Evolutionary conservation across 352 stramenopile genomes (phyloP).

Genomic region (Pythium coloratum): DNA sequence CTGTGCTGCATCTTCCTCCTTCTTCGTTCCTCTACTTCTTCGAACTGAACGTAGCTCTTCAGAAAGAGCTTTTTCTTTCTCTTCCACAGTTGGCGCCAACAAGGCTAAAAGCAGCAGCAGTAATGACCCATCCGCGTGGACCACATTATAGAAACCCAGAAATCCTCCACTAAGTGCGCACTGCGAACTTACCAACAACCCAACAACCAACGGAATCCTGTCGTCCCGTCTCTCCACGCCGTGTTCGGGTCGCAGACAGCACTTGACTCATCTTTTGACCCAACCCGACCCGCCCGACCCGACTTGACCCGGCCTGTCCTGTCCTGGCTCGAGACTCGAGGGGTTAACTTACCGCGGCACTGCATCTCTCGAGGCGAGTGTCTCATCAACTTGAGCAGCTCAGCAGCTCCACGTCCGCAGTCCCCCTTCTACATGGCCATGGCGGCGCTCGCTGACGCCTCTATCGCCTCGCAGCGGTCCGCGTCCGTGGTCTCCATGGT

Average conservation of each 20-base stretch:
- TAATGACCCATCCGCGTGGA: slow-evolving; percentile 5
- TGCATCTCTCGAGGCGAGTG: not conserved
- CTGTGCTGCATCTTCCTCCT: slow-evolving; percentile 9
- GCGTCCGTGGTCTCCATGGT: slow-evolving; percentile 20
- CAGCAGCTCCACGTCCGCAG: not conserved
- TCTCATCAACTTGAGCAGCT: slow-evolving; percentile 1
- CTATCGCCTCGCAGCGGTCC: slow-evolving; percentile 14
- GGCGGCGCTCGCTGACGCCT: slow-evolving; percentile 4
- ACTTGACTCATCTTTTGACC: not conserved
- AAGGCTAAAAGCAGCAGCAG: not conserved
- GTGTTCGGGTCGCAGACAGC: not conserved
- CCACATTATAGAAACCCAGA: slow-evolving; percentile 8
- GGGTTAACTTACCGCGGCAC: not conserved
- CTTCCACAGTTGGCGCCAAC: slow-evolving; percentile 10
- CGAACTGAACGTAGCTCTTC: slow-evolving; percentile 3
- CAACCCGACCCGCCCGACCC: not conserved
- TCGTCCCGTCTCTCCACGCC: not conserved
- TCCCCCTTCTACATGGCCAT: slow-evolving; percentile 3
- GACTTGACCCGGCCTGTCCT: not conserved
- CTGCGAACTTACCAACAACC: not conserved
- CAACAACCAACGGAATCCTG: not conserved
- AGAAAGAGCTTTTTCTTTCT: slow-evolving; percentile 11
- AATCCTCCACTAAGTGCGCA: not conserved
- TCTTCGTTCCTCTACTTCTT: not conserved
- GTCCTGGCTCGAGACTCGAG: not conserved